Evolutionary conservation across 306 rosid genomes (phyloP), one percentile per base, ranked within the genome.

Genomic region (Glycine tomentella): DNA sequence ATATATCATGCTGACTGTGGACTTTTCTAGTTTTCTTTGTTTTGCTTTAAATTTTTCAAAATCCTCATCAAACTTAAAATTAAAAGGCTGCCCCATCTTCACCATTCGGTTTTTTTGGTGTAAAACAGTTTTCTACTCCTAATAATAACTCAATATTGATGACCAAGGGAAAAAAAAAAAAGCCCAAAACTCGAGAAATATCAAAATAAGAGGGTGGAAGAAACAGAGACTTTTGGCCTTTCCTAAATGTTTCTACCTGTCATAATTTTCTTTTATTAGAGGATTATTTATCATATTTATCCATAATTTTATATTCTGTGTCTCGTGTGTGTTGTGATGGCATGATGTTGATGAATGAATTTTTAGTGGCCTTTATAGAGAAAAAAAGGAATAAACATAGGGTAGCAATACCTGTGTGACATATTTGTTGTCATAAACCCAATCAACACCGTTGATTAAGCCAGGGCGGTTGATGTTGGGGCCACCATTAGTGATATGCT

Each of bases 361-460:
- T 78, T n/a, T 73, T 61, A 51, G 88, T 83, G 89, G 79, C 61
- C 65, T 55, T 65, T 8, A 34, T 13, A 2, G 25, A 53, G 44
- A 52, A 40, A 69, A 69, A 75, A 72, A 71, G 62, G 63, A 77
- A 81, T 81, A 77, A 81, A 57, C 17, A 34, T 44, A 72, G 75
- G 83, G 72, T 14, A 72, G 76, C 53, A 78, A 11, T 55, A 59
- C 74, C 25, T 33, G 34, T 64, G 70, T 20, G 67, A 74, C 76
- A 80, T 25, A 48, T 73, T 81, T 79, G 81, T 64, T 71, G 58
- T 59, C 77, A 83, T 79, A 72, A 81, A 83, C 45, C 61, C 75
- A 83, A 82, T 85, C 66, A 66, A 46, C 68, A 85, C 90, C 90
- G 84, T 89, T 78, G 89, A 88, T 87, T 55, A 70, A 53, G 77